These are phyloP conservation scores for Amanita exitialis DNA, from an alignment of 768 basidiomycete species.

Conservation along the genomic window DNA sequence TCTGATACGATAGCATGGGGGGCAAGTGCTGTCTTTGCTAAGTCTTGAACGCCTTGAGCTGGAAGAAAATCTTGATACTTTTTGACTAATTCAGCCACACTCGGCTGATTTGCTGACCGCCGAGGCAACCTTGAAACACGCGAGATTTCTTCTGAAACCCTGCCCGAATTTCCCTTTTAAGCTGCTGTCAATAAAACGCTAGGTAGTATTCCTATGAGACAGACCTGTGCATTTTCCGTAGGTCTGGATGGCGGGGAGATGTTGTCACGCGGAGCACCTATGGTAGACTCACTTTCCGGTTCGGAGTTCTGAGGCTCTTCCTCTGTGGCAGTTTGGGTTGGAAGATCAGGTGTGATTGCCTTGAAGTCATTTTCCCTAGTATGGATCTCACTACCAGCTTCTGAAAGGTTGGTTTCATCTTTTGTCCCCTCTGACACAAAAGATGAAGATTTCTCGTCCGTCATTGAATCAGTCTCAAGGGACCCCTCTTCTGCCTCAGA, in stretches of 20 bases:
- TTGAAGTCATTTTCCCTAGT: not conserved
- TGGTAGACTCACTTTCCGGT: conserved; percentile 78
- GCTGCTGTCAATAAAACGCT: not conserved
- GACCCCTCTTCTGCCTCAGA: conserved; percentile 67
- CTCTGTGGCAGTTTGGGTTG: not conserved
- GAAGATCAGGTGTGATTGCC: not conserved
- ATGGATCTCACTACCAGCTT: not conserved
- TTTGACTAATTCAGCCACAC: conserved; percentile 79
- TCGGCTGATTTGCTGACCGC: conserved; percentile 42
- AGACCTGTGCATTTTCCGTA: not conserved
- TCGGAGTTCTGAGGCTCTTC: conserved; percentile 34
- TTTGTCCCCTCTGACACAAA: not conserved
- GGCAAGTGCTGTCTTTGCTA: conserved; percentile 60
- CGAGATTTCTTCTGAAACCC: not conserved
- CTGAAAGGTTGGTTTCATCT: not conserved
- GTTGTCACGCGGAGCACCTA: conserved; percentile 44
- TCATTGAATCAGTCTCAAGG: conserved; percentile 34
- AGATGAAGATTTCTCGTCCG: conserved; percentile 24
- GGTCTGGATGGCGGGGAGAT: conserved; percentile 9
- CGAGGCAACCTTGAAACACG: conserved; percentile 35
- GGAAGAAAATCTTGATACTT: conserved; percentile 75
- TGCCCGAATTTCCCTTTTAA: not conserved
- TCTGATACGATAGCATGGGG: conserved; percentile 59
- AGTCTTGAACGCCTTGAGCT: conserved; percentile 59
- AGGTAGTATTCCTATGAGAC: not conserved